Evolutionary conservation across 2,329 filamentous ascomycete genomes (phyloP), one percentile per base, ranked within the genome.

Genomic region (Cordyceps militaris): DNA sequence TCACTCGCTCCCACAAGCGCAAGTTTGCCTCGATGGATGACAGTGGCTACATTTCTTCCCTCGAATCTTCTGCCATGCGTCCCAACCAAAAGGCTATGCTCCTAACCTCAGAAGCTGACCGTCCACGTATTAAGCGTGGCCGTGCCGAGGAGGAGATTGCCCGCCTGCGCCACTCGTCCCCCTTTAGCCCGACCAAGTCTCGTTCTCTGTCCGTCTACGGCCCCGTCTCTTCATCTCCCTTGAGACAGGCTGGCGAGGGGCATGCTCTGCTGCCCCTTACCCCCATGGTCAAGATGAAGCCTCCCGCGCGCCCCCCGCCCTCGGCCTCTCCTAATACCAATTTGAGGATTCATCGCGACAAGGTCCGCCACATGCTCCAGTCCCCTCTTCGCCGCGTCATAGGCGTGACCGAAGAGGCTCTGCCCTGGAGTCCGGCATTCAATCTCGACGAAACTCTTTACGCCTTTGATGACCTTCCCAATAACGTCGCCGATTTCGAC

Each of bases 101-200:
- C 19, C 79, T 91, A 44, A 90, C 87, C 4, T 93, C 90, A 0
- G 91, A 95, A 66, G 82, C 86, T 54, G 88, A 91, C 64, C 85
- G 86, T n/a, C 87, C 87, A 51, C 83, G 84, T 57, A 86, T 91
- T 65, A 95, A 93, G 76, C 87, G 90, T 60, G 93, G 93, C 30
- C 88, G 93, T 61, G 94, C 94, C 16, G 94, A 97, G 71, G 92
- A 95, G 66, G 94, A 97, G 72, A 97, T 99, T 76, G 89, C 89
- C 47, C 89, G 93, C 42, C 87, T 97, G 56, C 88, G 94, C 63
- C 89, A 89, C 61, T 97, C 93, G 1, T 96, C 91, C 2, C 93
- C 92, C 66, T 92, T 96, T 66, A 97, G 92, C 67, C 94, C 94
- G 4, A 89, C 85, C 51, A 91, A 90, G 74, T 73, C 76, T 64